Base-by-base conservation (phyloP, 1,284 basidiomycete genomes). In the Erythrobasidium hasegawianum region DNA sequence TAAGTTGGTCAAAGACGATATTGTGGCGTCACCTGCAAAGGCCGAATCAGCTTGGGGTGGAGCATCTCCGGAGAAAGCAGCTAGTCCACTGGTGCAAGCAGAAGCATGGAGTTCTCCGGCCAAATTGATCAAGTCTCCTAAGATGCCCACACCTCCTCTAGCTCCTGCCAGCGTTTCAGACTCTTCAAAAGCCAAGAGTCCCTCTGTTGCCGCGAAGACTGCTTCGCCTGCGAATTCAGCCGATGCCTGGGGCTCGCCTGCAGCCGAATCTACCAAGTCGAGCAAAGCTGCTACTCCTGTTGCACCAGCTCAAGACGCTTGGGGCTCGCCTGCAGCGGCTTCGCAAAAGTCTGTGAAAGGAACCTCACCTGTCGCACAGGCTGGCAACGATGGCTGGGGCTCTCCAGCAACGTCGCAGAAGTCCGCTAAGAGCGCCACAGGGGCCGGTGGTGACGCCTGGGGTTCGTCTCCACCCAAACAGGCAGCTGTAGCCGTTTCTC, bases 191-290 rank as follows among this genome's bases (percentile, higher is more conserved):
- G 33, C 11, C 5, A 33, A 47, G 22, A n/a, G n/a, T 14, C n/a
- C n/a, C n/a, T n/a, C n/a, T n/a, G n/a, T n/a, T n/a, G n/a, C n/a
- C n/a, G n/a, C n/a, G n/a, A 47, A 49, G 33, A 41, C 29, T 26
- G 7, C 39, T 49, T 64, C 61, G 0, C 61, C 52, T 14, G 38
- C 54, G 3, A 40, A 39, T 11, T 64, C 53, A 27, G 24, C 16
- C 5, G 18, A n/a, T 22, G 38, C 24, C 13, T 47, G n/a, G 43
- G 43, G 16, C 43, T 18, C 16, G 43, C 22, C 43, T 47, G 43
- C 43, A 47, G 22, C 43, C 43, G 16, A 47, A 24, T 33, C 33
- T 33, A 33, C 33, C 5, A 33, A 33, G 11, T 33, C 33, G 33
- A 33, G 33, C 11, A 33, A 33, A 33, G 33, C 33, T 33, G 33